Conservation (phyloP, 106 monocot species). For the Vanilla planifolia region DNA sequence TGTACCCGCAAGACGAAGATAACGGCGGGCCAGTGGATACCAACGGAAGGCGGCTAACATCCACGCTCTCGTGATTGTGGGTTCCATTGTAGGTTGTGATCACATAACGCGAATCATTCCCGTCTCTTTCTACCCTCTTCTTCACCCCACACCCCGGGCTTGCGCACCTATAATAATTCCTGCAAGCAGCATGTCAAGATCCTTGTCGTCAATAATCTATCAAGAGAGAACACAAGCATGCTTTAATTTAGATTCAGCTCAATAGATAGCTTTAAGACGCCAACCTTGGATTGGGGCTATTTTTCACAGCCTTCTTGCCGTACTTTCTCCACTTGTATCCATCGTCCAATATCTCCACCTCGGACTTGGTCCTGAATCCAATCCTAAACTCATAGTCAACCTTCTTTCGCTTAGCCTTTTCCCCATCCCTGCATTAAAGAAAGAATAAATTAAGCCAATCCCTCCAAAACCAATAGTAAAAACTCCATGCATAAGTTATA, state of each 20-base stretch:
- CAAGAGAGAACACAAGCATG: too few species aligned
- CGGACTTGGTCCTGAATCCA: conserved; percentile 18
- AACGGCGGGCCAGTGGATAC: not conserved
- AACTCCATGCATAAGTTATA: too few species aligned
- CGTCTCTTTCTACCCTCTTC: conserved; percentile 28
- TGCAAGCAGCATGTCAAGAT: too few species aligned
- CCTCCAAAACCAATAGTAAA: too few species aligned
- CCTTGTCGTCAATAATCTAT: too few species aligned
- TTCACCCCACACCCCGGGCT: conserved; percentile 18
- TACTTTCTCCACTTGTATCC: conserved; percentile 38
- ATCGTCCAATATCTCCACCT: conserved; percentile 25
- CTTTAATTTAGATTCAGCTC: too few species aligned
- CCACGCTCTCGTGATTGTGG: conserved; percentile 15
- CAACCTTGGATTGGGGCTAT: conserved; percentile 37
- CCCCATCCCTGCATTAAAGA: too few species aligned
- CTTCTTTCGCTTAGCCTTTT: too few species aligned
- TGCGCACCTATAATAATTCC: conserved; percentile 23
- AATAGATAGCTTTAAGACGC: not conserved
- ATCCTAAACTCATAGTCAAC: not conserved
- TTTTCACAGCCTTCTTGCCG: conserved; percentile 27
- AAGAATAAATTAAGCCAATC: too few species aligned
- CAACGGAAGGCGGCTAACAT: not conserved
- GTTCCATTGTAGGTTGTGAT: conserved; percentile 20
- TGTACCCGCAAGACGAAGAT: not conserved
- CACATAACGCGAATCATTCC: conserved; percentile 6